Percentiles rank a stretch among this genome's conserved stretches.
These are phyloP conservation scores for Argentina anserina DNA, from an alignment of 306 rosid species.

Conservation along the genomic window DNA sequence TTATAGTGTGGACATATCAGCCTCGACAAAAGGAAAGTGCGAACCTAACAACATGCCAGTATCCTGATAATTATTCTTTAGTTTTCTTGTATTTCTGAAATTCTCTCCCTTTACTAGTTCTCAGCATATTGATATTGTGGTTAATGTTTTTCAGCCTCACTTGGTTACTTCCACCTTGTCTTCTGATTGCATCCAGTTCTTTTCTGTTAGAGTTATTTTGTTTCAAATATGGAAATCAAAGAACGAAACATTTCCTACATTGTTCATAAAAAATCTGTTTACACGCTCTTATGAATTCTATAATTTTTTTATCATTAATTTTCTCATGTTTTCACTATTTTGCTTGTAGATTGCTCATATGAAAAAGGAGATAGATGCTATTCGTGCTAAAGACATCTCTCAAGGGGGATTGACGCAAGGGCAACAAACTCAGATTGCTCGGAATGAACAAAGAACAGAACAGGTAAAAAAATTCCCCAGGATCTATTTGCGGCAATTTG, in stretches of 20 bases:
- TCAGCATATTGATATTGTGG: not conserved
- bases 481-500: not conserved
- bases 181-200: not conserved
- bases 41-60: not conserved
- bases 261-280: not conserved
- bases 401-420: slow-evolving; percentile 99
- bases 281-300: not conserved
- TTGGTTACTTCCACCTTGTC: not conserved
- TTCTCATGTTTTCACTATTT: slow-evolving; percentile 12
- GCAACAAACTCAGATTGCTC: slow-evolving; percentile 93
- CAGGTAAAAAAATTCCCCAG: slow-evolving; percentile 44
- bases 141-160: not conserved
- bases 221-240: not conserved
- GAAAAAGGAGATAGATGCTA: slow-evolving; percentile 95
- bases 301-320: not conserved
- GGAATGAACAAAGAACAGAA: slow-evolving; percentile 88
- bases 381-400: slow-evolving; percentile 88
- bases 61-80: not conserved
- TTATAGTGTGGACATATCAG: not conserved
- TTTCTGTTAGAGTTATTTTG: not conserved
- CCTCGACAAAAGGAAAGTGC: not conserved
- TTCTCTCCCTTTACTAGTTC: not conserved
- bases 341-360: slow-evolving; percentile 70
- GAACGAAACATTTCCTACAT: not conserved
- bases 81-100: not conserved